Evolutionary conservation across 108 stramenopile genomes (phyloP).

Genomic region (Licmophora abbreviata): DNA sequence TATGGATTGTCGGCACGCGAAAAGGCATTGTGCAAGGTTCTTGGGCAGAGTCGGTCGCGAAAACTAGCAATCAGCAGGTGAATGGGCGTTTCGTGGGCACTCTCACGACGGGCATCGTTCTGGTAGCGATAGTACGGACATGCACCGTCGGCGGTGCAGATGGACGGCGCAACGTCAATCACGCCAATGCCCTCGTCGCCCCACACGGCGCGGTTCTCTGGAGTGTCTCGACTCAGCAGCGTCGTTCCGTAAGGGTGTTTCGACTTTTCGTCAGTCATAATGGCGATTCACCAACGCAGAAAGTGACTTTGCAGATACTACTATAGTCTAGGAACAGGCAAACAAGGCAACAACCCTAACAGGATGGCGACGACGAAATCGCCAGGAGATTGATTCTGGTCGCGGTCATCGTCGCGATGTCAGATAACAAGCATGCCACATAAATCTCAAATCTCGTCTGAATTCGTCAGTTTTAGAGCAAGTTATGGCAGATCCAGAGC

Average conservation of each 20-base stretch:
- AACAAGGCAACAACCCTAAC: too few species aligned
- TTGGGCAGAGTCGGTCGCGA: slow-evolving; percentile 64
- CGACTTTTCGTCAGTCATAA: not conserved
- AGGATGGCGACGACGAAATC: too few species aligned
- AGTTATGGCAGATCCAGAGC: too few species aligned
- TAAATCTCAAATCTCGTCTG: too few species aligned
- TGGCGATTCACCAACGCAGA: too few species aligned
- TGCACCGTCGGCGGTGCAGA: slow-evolving; percentile 4
- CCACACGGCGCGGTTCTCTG: slow-evolving; percentile 14
- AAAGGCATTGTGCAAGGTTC: slow-evolving; percentile 62
- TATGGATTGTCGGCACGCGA: slow-evolving; percentile 39
- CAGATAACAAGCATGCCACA: too few species aligned
- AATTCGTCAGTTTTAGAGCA: too few species aligned
- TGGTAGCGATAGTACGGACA: slow-evolving; percentile 25
- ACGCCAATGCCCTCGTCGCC: slow-evolving; percentile 11
- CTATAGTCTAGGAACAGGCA: too few species aligned
- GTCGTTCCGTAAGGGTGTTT: slow-evolving; percentile 17
- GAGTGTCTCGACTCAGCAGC: slow-evolving; percentile 17
- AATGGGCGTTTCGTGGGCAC: slow-evolving; percentile 6
- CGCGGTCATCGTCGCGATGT: too few species aligned
- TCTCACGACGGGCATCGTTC: slow-evolving; percentile 5
- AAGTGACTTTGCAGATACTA: too few species aligned
- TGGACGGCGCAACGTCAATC: not conserved
- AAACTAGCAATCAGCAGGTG: slow-evolving; percentile 31
- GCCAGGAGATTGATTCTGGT: too few species aligned